Base-by-base conservation (phyloP, 2,329 filamentous ascomycete genomes). In the Leptographium procerum region DNA sequence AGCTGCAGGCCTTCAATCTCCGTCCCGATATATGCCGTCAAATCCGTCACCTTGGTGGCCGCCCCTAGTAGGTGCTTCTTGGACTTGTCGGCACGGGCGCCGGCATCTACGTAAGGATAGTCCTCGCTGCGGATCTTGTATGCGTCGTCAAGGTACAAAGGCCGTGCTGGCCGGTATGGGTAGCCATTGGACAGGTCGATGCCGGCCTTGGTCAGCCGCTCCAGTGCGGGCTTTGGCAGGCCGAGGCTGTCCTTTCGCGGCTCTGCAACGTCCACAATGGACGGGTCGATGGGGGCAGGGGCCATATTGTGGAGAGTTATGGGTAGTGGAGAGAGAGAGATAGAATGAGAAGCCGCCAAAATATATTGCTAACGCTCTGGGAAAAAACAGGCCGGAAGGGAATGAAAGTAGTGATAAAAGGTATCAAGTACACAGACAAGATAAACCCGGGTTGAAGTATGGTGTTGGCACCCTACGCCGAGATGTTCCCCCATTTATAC, bases 181-280 rank as follows among this genome's bases (percentile, higher is more conserved):
- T 89, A 89, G 0, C 86, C 87, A 1, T 81, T 72, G 1, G 83
- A 86, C 2, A 89, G 74, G 66, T 90, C 85, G 57, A 89, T 78
- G 1, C 83, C 85, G 0, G 84, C 85, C 61, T 86, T 88, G 63
- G 83, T 80, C 0, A 89, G 75, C 4, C 86, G 77, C 54, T 76
- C 72, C 1, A 77, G 75, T 1, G 85, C 73, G 1, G 79, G 64
- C 11, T 75, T 75, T 3, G 87, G 87, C 8, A 89, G 73, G 1
- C 75, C 77, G 1, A 90, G 74, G 0, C 72, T 83, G 66, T 88
- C 84, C 65, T 88, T 89, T 61, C 71, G 77, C 0, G 80, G 86
- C 60, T 79, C 71, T 8, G 78, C 80, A 16, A 83, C 79, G 66
- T 89, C 86, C 45, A 78, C 77, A 61, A 89, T 88, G 40, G 75